Evolutionary conservation across 345 rosid genomes (phyloP).

Genomic region (Salix caprea): DNA sequence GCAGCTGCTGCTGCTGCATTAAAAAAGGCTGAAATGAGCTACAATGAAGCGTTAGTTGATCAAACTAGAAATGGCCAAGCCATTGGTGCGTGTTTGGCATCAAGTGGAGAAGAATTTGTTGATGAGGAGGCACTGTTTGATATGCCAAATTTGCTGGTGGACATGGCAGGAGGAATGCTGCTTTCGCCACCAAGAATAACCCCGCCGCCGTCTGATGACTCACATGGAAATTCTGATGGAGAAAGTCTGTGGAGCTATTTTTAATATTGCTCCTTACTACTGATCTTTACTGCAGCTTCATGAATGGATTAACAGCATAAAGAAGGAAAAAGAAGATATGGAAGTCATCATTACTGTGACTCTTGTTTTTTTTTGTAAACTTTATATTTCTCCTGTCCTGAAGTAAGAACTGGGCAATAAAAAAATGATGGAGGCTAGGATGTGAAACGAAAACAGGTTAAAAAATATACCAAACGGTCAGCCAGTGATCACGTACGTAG

Average conservation of each 20-base stretch:
- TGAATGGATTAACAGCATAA: neutral
- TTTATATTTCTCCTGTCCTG: neutral
- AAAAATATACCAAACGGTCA: neutral
- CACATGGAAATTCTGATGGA: slow-evolving; percentile 54
- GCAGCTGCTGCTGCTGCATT: slow-evolving; percentile 54
- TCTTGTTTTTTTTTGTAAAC: neutral
- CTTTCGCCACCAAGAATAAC: slow-evolving; percentile 70
- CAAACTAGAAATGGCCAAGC: neutral
- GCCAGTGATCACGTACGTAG: neutral
- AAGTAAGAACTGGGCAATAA: neutral
- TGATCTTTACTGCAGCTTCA: neutral
- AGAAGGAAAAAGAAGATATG: neutral
- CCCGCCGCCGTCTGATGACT: slow-evolving; percentile 48
- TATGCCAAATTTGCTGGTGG: slow-evolving; percentile 76
- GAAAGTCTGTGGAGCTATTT: slow-evolving; percentile 67
- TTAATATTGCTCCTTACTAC: neutral
- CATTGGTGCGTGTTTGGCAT: neutral
- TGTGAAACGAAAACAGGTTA: neutral
- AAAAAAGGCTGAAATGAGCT: slow-evolving; percentile 28
- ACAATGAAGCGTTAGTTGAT: neutral
- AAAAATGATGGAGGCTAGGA: neutral
- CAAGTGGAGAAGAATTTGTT: slow-evolving; percentile 32
- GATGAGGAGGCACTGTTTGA: slow-evolving; percentile 77
- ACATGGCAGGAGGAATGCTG: slow-evolving; percentile 95
- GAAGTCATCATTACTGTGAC: neutral